A percentile compares a stretch with the other conserved stretches of the same genome.
Conservation (phyloP, 2,329 filamentous ascomycete species). For the Botrytis medusae region DNA sequence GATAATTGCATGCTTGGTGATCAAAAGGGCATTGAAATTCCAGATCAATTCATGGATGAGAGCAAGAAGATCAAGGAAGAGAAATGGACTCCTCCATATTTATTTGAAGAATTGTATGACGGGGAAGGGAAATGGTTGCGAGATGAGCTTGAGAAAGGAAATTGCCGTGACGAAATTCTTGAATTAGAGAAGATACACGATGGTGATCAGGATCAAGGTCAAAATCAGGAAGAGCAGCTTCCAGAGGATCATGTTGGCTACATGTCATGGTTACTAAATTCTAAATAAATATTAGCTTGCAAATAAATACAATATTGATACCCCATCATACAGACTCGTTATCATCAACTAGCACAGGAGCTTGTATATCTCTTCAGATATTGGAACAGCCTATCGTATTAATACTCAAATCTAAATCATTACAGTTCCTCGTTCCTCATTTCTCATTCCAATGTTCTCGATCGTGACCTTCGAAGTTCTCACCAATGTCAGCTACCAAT, state of each 20-base stretch:
- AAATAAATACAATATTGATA: background rate
- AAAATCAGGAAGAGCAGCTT: background rate
- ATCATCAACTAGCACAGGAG: background rate
- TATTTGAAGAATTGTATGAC: background rate
- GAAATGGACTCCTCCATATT: background rate
- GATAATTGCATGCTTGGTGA: background rate
- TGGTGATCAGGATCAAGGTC: background rate
- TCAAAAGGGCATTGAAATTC: background rate
- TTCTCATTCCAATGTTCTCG: background rate
- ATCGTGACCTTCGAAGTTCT: background rate
- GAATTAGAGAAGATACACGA: background rate
- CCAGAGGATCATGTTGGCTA: background rate
- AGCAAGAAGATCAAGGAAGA: constrained; percentile 6
- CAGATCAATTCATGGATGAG: background rate
- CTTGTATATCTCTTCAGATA: background rate
- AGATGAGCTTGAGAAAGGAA: background rate
- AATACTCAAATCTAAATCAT: background rate
- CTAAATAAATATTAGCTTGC: background rate
- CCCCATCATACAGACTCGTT: background rate
- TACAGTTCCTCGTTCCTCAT: background rate
- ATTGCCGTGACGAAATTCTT: background rate
- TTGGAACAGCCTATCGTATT: background rate
- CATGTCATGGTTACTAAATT: background rate
- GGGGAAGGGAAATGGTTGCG: background rate
- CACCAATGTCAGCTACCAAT: background rate